Evolutionary conservation across 495 filamentous ascomycete genomes (phyloP), one percentile per base, ranked within the genome.

Genomic region (Trichoderma reesei): DNA sequence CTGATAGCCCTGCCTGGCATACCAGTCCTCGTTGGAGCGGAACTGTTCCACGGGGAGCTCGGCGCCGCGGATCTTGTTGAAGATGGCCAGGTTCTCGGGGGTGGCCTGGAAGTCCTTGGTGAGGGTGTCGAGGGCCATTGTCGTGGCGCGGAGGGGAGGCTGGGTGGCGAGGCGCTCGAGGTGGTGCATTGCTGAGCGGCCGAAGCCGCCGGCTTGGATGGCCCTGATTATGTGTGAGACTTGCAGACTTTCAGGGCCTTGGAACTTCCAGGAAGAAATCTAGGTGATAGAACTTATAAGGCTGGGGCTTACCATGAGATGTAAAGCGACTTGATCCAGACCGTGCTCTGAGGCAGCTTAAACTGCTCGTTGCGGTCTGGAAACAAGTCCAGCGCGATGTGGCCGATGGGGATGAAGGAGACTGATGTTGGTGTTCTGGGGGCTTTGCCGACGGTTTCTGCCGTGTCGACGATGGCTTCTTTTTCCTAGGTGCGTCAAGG

Each of bases 1-100:
- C 48, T 76, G 75, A 38, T 85, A 80, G 37, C 82, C 83, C 31
- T 78, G 85, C 7, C 75, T 81, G 63, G 77, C 78, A 67, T 89
- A 89, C 79, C 82, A 88, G 8, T 82, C 82, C 41, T 83, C 69
- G 42, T 68, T 75, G 20, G 69, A 64, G 41, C 73, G 39, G 74
- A 75, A 62, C 46, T 56, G 56, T 60, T 20, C 20, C 1, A 36
- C n/a, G n/a, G 9, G 16, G 16, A 34, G 11, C 14, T 39, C 33
- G 34, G n/a, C 5, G 16, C 59, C 39, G 34, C 14, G 34, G 13
- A 31, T 38, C 36, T 38, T 39, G 18, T 18, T 9, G 59, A 18
- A 6, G 34, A 63, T 36, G 31, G 54, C 11, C 59, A 51, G 41
- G 20, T 10, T 64, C 61, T 68, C 66, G 20, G 68, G 63, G 20